Evolutionary conservation across 352 stramenopile species (phyloP).

Genomic region (Globisporangium cylindrosporum): DNA sequence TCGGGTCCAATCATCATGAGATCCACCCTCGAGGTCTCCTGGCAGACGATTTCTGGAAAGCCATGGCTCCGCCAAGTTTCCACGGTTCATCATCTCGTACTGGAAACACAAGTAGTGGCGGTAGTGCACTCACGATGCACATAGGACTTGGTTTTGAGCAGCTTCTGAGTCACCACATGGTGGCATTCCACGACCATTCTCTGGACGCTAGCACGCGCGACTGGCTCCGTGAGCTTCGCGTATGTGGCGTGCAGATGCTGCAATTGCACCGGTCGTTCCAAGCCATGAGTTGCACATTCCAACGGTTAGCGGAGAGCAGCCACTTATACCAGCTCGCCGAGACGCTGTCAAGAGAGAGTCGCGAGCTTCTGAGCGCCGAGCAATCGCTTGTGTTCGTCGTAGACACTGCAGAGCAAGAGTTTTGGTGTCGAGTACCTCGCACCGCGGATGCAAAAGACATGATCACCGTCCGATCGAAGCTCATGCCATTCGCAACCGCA

Average conservation of each 20-base stretch:
- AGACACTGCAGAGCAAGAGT: slow-evolving; percentile 70
- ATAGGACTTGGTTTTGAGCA: slow-evolving; percentile 59
- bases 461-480: slow-evolving; percentile 39
- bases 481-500: slow-evolving; percentile 29
- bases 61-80: slow-evolving; percentile 29
- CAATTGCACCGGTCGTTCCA: slow-evolving; percentile 62
- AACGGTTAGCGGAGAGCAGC: slow-evolving; percentile 46
- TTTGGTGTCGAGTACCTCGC: slow-evolving; percentile 63
- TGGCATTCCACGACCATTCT: slow-evolving; percentile 48
- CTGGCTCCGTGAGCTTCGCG: slow-evolving; percentile 59
- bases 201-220: slow-evolving; percentile 52
- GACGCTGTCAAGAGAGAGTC: slow-evolving; percentile 43
- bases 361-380: slow-evolving; percentile 49
- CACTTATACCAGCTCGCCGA: slow-evolving; percentile 63
- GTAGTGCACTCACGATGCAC: slow-evolving; percentile 42
- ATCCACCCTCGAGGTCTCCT: slow-evolving; percentile 17
- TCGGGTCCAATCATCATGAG: not conserved
- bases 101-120: not conserved
- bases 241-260: slow-evolving; percentile 51
- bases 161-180: slow-evolving; percentile 45
- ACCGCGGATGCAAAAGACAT: slow-evolving; percentile 19
- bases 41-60: slow-evolving; percentile 55
- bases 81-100: not conserved
- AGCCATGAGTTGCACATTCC: slow-evolving; percentile 48
- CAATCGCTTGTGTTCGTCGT: slow-evolving; percentile 67